phyloP scores from a whole-genome alignment of 176 grass and related monocot species.

The Phoenix roebelenii region DNA sequence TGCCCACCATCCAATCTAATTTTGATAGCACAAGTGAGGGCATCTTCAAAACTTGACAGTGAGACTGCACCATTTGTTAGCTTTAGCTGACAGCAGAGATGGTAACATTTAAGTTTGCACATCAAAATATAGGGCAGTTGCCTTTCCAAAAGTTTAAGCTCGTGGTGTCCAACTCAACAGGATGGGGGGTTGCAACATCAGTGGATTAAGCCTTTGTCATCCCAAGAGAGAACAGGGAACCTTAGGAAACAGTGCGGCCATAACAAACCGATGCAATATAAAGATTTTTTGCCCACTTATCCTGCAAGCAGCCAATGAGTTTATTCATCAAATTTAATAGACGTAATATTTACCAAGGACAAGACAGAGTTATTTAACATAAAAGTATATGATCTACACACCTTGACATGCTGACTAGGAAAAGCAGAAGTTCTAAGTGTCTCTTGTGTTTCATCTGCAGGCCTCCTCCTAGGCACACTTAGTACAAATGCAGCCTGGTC shows the following conservation, averaged over 20 bases:
- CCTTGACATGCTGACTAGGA: conserved; percentile 94
- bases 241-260: conserved; percentile 85
- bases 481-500: conserved; percentile 90
- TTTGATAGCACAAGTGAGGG: conserved; percentile 7
- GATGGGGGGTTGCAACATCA: not conserved
- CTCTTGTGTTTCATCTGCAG: conserved; percentile 78
- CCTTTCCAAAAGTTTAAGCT: conserved; percentile 15
- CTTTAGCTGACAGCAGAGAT: not conserved
- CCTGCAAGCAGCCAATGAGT: conserved; percentile 45
- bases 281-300: conserved; percentile 92
- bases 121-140: not conserved
- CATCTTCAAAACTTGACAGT: conserved; percentile 1
- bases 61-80: not conserved
- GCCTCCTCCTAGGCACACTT: conserved; percentile 78
- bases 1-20: conserved; percentile 12
- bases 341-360: not conserved
- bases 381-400: conserved; percentile 16
- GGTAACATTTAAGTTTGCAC: not conserved
- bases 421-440: conserved; percentile 92
- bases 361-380: not conserved
- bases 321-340: not conserved
- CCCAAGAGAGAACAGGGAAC: conserved; percentile 19
- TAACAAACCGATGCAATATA: conserved; percentile 93
- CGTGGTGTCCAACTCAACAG: conserved; percentile 21
- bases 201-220: not conserved